Evolutionary conservation across 176 grass and related monocot genomes (phyloP).

Genomic region (Areca catechu): DNA sequence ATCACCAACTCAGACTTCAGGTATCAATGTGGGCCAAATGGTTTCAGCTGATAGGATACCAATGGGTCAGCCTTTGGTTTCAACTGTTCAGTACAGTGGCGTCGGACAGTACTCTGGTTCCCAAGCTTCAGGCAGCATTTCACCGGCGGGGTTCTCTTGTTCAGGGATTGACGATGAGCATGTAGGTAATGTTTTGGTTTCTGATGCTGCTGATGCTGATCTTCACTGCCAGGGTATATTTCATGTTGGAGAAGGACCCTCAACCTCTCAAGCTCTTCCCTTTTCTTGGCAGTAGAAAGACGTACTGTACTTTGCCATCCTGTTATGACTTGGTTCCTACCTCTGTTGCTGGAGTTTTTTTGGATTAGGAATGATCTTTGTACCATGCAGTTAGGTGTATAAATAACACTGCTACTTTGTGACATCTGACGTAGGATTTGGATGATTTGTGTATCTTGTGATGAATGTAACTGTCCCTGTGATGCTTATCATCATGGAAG

Average conservation of each 20-base stretch:
- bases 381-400: too few species aligned
- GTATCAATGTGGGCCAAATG: conserved; percentile 15
- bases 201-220: background rate
- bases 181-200: conserved; percentile 2
- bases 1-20: conserved; percentile 30
- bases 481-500: too few species aligned
- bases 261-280: conserved; percentile 7
- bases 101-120: background rate
- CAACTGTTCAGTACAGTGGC: background rate
- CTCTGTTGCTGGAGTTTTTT: too few species aligned
- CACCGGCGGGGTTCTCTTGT: conserved; percentile 3
- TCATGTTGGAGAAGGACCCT: background rate
- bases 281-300: conserved; percentile 15
- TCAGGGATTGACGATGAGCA: background rate
- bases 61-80: conserved; percentile 14
- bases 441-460: too few species aligned
- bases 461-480: too few species aligned
- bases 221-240: conserved; percentile 12
- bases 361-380: too few species aligned
- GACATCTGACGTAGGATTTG: too few species aligned
- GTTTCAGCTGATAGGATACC: conserved; percentile 4
- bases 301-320: too few species aligned
- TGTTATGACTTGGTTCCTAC: too few species aligned
- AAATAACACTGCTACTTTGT: too few species aligned
- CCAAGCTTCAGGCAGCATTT: background rate